Base-by-base conservation (phyloP, 768 basidiomycete species). In the Chalciporus pseudorubinellus region DNA sequence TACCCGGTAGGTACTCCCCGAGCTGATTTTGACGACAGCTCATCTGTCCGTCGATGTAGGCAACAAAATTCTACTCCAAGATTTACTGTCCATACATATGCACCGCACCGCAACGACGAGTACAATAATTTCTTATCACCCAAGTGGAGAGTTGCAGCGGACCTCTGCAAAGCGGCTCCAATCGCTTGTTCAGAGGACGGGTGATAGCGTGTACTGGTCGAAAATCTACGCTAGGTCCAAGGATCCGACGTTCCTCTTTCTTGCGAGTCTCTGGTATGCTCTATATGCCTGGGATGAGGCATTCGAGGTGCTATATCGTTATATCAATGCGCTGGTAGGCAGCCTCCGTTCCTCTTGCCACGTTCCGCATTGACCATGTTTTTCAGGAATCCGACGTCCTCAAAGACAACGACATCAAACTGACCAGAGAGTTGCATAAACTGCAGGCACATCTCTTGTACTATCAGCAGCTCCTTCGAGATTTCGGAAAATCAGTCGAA, bases 221-320 rank as follows among this genome's bases (percentile, higher is more conserved):
- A 70, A 67, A 21, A 59, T 69, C n/a, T 70, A 61, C 19, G 0
- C 19, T 0, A 53, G 34, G 21, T 60, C 45, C 57, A 69, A 68
- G 6, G 82, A 84, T 51, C 79, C 82, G 2, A 84, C 81, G 0
- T 80, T 84, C 50, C 59, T 82, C 20, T 69, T 84, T 36, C 61
- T 84, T 18, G 70, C 76, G 14, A 66, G 77, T 26, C 66, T 84
- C 21, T 84, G 83, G 83, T 81, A 82, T 56, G 75, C 79, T 0
- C 56, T 83, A 6, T 83, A 84, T 60, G 76, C 79, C 4, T 84
- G 83, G 81, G 83, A 84, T 48, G 81, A 84, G 60, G 71, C 78
- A 1, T 70, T 83, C 18, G 81, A 83, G 53, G 62, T 67, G 7
- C 51, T 84, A 31, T 80, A 80, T 58, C 53, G 57, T 5, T 77